These are phyloP conservation scores for Orbilia brochopaga DNA, from an alignment of 2,329 filamentous ascomycete genomes.

Conservation along the genomic window DNA sequence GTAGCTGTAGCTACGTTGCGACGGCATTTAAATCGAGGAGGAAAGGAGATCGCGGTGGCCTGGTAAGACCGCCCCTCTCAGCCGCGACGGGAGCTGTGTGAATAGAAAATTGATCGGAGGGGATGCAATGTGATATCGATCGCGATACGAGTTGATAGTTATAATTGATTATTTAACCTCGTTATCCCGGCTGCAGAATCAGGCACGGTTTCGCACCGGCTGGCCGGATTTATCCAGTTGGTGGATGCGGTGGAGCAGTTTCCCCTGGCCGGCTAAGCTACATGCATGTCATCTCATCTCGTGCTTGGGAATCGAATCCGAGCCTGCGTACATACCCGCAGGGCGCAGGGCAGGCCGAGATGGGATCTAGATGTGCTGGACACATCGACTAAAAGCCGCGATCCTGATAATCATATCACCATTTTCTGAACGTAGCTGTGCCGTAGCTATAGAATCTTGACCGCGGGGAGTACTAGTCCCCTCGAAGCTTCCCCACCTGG, in stretches of 20 bases:
- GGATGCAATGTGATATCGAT: neutral
- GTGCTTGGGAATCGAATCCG: neutral
- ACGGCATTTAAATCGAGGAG: neutral
- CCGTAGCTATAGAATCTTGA: too few species aligned
- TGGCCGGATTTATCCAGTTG: slow-evolving; percentile 10
- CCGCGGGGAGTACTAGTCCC: too few species aligned
- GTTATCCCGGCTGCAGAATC: neutral
- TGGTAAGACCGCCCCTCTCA: neutral
- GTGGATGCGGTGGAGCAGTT: neutral
- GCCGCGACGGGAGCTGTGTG: neutral
- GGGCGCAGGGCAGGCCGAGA: too few species aligned
- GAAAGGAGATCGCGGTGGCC: slow-evolving; percentile 3
- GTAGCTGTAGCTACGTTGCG: neutral
- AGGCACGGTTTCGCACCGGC: slow-evolving; percentile 8
- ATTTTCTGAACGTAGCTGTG: too few species aligned
- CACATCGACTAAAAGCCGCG: too few species aligned
- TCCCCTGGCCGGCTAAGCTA: neutral
- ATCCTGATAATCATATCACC: too few species aligned
- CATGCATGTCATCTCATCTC: slow-evolving; percentile 1
- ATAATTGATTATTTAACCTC: too few species aligned
- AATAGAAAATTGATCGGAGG: neutral
- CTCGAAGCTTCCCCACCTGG: too few species aligned
- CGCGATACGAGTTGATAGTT: neutral
- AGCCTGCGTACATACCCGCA: neutral
- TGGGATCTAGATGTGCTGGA: too few species aligned